Conservation (phyloP, 768 basidiomycete genomes). For the Tricholoma terreum region DNA sequence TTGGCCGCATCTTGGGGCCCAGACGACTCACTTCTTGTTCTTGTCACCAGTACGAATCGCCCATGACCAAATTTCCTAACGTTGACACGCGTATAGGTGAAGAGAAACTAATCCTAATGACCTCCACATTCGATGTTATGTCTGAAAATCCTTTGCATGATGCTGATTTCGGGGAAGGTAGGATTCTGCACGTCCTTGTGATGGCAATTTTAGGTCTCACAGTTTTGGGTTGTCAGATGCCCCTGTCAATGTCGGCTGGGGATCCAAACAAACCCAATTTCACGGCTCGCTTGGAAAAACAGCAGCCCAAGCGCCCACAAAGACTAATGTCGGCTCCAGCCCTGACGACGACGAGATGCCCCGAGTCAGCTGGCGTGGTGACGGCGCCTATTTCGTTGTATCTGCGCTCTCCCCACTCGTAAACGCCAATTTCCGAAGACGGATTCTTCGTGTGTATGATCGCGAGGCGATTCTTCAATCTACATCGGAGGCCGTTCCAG, state of each 20-base stretch:
- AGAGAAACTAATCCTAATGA: conserved; percentile 84
- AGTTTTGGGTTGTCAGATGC: conserved; percentile 49
- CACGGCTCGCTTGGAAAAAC: conserved; percentile 92
- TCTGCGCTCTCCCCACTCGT: conserved; percentile 58
- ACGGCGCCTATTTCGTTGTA: conserved; percentile 84
- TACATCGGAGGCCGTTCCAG: conserved; percentile 80
- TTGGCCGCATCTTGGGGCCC: conserved; percentile 86
- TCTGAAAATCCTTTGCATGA: conserved; percentile 74
- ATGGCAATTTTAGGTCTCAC: conserved; percentile 1
- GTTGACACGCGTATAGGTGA: conserved; percentile 43
- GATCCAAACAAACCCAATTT: conserved; percentile 94
- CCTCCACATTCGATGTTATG: conserved; percentile 82
- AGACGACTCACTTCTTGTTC: conserved; percentile 81
- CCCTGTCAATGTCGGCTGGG: conserved; percentile 97
- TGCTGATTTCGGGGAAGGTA: conserved; percentile 84
- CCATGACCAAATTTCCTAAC: neutral
- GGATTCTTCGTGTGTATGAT: conserved; percentile 72
- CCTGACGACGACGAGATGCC: conserved; percentile 71
- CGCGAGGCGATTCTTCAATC: conserved; percentile 72
- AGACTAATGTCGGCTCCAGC: conserved; percentile 44
- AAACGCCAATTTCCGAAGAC: conserved; percentile 36
- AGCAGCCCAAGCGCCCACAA: conserved; percentile 57
- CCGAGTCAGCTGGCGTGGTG: conserved; percentile 91
- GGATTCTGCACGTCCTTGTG: neutral
- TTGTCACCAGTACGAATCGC: conserved; percentile 64